Evolutionary conservation across 2,329 filamentous ascomycete species (phyloP).

Genomic region (Xylariaceae sp.): DNA sequence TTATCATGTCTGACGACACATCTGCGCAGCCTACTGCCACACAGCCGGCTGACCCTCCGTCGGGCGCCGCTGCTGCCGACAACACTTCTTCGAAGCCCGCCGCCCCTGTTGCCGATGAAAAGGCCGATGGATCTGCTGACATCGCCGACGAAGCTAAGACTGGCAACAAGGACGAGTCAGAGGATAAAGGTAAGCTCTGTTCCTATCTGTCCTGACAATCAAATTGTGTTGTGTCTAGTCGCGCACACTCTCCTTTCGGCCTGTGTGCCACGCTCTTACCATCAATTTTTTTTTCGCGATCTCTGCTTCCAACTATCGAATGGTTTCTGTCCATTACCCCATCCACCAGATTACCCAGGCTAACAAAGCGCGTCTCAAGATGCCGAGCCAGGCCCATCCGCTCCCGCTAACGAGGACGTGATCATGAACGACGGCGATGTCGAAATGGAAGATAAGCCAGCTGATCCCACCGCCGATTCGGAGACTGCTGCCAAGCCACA

Average conservation of each 20-base stretch:
- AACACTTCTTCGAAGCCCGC: slow-evolving; percentile 18
- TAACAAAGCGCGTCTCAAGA: slow-evolving; percentile 11
- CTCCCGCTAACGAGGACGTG: slow-evolving; percentile 27
- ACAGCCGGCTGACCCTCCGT: slow-evolving; percentile 24
- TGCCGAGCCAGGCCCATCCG: slow-evolving; percentile 10
- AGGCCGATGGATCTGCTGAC: slow-evolving; percentile 21
- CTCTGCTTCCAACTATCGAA: not conserved
- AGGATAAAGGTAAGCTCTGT: slow-evolving; percentile 22
- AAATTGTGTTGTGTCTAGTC: not conserved
- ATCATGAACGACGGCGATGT: slow-evolving; percentile 27
- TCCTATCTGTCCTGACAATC: not conserved
- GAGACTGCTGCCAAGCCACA: slow-evolving; percentile 35
- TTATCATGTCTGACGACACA: slow-evolving; percentile 30
- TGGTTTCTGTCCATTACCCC: slow-evolving; percentile 1
- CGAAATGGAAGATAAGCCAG: slow-evolving; percentile 29
- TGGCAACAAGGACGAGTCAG: slow-evolving; percentile 12
- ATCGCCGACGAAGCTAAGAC: slow-evolving; percentile 8
- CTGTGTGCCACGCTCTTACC: too few species aligned
- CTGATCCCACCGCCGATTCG: slow-evolving; percentile 17
- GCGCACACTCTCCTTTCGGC: slow-evolving; percentile 2
- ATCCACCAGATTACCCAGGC: not conserved
- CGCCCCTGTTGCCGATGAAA: slow-evolving; percentile 23
- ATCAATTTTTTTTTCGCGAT: not conserved
- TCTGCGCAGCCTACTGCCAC: slow-evolving; percentile 26
- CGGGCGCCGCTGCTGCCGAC: slow-evolving; percentile 13